These are phyloP conservation scores for Aspergillus neoniger DNA, from an alignment of 2,329 filamentous ascomycete species.

Conservation along the genomic window DNA sequence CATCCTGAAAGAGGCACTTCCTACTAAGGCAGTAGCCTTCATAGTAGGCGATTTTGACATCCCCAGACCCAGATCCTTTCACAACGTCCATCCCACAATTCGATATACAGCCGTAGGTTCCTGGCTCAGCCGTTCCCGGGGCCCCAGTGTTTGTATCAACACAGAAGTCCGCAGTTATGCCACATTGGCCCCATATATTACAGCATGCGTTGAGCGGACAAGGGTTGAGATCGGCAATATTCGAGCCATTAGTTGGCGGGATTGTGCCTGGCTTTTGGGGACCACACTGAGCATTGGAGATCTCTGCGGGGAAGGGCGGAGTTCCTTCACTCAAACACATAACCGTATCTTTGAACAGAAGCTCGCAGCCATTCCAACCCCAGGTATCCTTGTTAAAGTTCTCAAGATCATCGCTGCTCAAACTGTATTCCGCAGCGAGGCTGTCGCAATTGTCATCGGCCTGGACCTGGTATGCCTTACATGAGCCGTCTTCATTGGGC, in stretches of 20 bases:
- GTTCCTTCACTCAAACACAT: slow-evolving; percentile 47
- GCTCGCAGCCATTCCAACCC: slow-evolving; percentile 46
- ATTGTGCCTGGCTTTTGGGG: slow-evolving; percentile 29
- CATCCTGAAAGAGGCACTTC: slow-evolving; percentile 32
- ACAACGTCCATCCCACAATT: slow-evolving; percentile 45
- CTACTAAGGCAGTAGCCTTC: slow-evolving; percentile 32
- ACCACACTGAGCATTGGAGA: slow-evolving; percentile 48
- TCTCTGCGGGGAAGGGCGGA: slow-evolving; percentile 43
- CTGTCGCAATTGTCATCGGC: slow-evolving; percentile 36
- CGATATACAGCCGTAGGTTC: slow-evolving; percentile 43
- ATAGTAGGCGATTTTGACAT: slow-evolving; percentile 34
- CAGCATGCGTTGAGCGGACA: not conserved
- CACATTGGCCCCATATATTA: slow-evolving; percentile 34
- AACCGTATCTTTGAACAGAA: slow-evolving; percentile 30
- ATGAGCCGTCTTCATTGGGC: slow-evolving; percentile 41
- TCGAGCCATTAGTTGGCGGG: not conserved
- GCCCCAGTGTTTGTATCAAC: slow-evolving; percentile 29
- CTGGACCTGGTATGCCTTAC: slow-evolving; percentile 38
- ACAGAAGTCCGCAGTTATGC: slow-evolving; percentile 49
- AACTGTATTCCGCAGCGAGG: slow-evolving; percentile 27
- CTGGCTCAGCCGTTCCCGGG: slow-evolving; percentile 40
- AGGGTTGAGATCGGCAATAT: not conserved
- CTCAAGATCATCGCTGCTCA: slow-evolving; percentile 43
- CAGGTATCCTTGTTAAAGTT: slow-evolving; percentile 47
- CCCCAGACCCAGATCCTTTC: slow-evolving; percentile 20